Evolutionary conservation across 2,329 filamentous ascomycete species (phyloP).

Genomic region (Xylaria multiplex): DNA sequence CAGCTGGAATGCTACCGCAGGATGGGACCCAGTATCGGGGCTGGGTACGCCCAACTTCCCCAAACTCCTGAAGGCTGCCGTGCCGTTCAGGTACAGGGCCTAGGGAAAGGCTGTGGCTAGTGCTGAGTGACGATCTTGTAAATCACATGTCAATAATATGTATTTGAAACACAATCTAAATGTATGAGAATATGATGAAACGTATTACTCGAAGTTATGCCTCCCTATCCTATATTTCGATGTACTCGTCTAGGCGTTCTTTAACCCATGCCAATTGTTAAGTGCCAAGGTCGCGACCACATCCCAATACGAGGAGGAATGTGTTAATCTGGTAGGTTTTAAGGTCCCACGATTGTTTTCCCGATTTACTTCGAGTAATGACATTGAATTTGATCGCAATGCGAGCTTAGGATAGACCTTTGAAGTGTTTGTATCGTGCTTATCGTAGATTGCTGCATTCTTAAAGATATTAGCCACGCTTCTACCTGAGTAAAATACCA

Average conservation of each 20-base stretch:
- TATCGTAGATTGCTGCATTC: too few relatives aligned
- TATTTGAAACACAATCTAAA: not conserved
- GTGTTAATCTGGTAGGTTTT: too few relatives aligned
- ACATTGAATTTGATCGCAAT: too few relatives aligned
- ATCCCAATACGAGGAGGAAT: too few relatives aligned
- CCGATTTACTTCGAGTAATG: too few relatives aligned
- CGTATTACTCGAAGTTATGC: not conserved
- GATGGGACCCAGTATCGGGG: conserved; percentile 51
- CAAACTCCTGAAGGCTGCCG: conserved; percentile 36
- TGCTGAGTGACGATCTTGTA: conserved; percentile 3
- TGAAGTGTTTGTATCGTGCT: too few relatives aligned
- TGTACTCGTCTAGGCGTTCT: not conserved
- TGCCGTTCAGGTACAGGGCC: conserved; percentile 27
- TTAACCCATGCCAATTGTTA: not conserved
- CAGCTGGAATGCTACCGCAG: conserved; percentile 43
- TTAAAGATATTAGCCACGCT: too few relatives aligned
- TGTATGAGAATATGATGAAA: conserved; percentile 17
- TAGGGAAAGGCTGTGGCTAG: conserved; percentile 5
- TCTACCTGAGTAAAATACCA: too few relatives aligned
- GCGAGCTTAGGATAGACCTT: too few relatives aligned
- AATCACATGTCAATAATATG: conserved; percentile 5
- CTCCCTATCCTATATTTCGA: not conserved
- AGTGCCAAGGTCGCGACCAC: too few relatives aligned
- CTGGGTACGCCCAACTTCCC: conserved; percentile 48
- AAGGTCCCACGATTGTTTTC: too few relatives aligned